A percentile compares a stretch with the other conserved stretches of the same genome.
phyloP scores from a whole-genome alignment of 2,329 filamentous ascomycete species.

The Diplocarpon mali region DNA sequence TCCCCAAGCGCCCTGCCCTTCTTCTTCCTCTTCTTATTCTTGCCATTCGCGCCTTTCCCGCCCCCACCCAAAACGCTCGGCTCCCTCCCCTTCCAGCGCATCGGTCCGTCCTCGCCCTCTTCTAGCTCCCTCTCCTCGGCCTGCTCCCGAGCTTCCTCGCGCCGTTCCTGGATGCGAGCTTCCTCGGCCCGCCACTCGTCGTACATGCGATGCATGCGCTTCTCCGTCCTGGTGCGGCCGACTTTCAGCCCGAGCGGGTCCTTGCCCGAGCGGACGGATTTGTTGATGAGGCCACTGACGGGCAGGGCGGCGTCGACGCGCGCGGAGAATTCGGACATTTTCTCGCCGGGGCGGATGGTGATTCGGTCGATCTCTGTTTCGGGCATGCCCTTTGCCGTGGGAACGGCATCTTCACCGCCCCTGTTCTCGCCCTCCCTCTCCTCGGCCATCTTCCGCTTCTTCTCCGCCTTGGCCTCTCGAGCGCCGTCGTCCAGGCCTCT shows the following conservation, averaged over 20 bases:
- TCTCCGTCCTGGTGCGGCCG: conserved; percentile 71
- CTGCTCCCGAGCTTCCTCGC: conserved; percentile 22
- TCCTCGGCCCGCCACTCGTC: conserved; percentile 66
- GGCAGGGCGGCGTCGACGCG: conserved; percentile 81
- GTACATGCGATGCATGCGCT: conserved; percentile 69
- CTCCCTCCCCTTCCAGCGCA: conserved; percentile 40
- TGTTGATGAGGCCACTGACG: conserved; percentile 56
- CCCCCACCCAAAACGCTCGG: not conserved
- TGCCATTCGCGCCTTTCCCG: conserved; percentile 36
- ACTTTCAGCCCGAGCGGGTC: conserved; percentile 56
- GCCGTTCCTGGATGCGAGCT: conserved; percentile 32
- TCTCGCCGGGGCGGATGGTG: conserved; percentile 75
- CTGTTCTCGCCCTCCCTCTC: conserved; percentile 13
- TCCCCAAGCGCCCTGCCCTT: conserved; percentile 32
- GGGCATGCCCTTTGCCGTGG: conserved; percentile 13
- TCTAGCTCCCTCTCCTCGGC: conserved; percentile 26
- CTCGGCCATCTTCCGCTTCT: conserved; percentile 13
- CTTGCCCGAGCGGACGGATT: conserved; percentile 46
- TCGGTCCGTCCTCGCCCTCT: conserved; percentile 23
- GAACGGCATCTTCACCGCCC: conserved; percentile 10
- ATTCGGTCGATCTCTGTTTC: conserved; percentile 26
- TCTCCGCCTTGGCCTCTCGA: conserved; percentile 27
- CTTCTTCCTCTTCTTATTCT: conserved; percentile 19
- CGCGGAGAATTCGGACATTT: conserved; percentile 66
- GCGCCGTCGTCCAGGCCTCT: conserved; percentile 64